Evolutionary conservation across 345 rosid genomes (phyloP).

Genomic region (Firmiana major): DNA sequence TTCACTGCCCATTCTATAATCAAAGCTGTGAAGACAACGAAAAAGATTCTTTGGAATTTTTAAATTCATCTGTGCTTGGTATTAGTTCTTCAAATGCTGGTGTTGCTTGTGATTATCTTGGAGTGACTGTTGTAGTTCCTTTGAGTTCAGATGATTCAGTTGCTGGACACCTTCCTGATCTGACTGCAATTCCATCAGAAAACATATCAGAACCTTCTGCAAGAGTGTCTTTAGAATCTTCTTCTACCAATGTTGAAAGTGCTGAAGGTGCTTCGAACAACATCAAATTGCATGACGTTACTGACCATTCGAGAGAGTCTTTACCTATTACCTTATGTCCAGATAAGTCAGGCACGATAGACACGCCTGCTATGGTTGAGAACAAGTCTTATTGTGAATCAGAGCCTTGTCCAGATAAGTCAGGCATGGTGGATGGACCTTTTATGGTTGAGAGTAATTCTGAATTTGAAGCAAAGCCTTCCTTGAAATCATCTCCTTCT

Average conservation of each 20-base stretch:
- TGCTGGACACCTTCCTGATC: slow-evolving; percentile 13
- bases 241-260: not conserved
- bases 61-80: slow-evolving; percentile 18
- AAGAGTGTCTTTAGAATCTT: not conserved
- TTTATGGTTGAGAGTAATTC: slow-evolving; percentile 5
- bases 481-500: slow-evolving; percentile 9
- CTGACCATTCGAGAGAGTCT: slow-evolving; percentile 2
- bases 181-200: slow-evolving; percentile 15
- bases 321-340: slow-evolving; percentile 1
- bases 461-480: slow-evolving; percentile 4
- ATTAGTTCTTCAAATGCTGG: not conserved
- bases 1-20: not conserved
- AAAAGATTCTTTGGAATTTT: not conserved
- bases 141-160: slow-evolving; percentile 15
- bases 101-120: slow-evolving; percentile 19
- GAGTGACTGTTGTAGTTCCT: slow-evolving; percentile 3
- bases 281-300: not conserved
- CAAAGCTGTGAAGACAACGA: not conserved
- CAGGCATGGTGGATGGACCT: slow-evolving; percentile 6
- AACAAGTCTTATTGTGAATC: not conserved
- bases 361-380: slow-evolving; percentile 9
- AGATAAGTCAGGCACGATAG: not conserved
- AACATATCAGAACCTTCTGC: slow-evolving; percentile 6
- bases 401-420: not conserved
- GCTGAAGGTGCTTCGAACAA: not conserved